Evolutionary conservation across 2,329 filamentous ascomycete genomes (phyloP).

Genomic region (Aspergillus puulaauensis): DNA sequence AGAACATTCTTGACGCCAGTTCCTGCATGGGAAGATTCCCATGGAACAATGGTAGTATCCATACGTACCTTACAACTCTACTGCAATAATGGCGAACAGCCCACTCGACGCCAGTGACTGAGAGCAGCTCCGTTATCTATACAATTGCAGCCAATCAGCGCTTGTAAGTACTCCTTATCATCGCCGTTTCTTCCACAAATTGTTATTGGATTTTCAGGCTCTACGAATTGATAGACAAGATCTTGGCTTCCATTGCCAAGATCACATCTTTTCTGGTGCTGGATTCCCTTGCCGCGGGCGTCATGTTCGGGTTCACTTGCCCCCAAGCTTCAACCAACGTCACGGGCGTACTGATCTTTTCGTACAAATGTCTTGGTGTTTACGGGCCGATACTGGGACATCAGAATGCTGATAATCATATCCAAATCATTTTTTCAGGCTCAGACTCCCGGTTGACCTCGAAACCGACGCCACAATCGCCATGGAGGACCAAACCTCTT

Average conservation of each 20-base stretch:
- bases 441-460: too few species aligned
- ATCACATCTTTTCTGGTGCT: not conserved
- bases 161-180: constrained; percentile 10
- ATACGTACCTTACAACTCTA: not conserved
- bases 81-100: not conserved
- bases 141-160: constrained; percentile 25
- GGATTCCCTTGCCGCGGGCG: too few species aligned
- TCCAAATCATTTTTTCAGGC: too few species aligned
- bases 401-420: too few species aligned
- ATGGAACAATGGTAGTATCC: not conserved
- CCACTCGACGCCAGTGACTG: not conserved
- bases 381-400: not conserved
- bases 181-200: constrained; percentile 13
- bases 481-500: not conserved
- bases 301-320: too few species aligned
- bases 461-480: too few species aligned
- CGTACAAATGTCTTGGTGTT: not conserved
- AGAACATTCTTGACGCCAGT: too few species aligned
- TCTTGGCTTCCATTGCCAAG: not conserved
- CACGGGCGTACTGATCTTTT: not conserved
- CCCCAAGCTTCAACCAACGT: too few species aligned
- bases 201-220: constrained; percentile 2
- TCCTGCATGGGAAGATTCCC: not conserved
- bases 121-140: constrained; percentile 7
- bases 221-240: constrained; percentile 1